Evolutionary conservation across 352 stramenopile genomes (phyloP).

Genomic region (Hyaloperonospora arabidopsidis): DNA sequence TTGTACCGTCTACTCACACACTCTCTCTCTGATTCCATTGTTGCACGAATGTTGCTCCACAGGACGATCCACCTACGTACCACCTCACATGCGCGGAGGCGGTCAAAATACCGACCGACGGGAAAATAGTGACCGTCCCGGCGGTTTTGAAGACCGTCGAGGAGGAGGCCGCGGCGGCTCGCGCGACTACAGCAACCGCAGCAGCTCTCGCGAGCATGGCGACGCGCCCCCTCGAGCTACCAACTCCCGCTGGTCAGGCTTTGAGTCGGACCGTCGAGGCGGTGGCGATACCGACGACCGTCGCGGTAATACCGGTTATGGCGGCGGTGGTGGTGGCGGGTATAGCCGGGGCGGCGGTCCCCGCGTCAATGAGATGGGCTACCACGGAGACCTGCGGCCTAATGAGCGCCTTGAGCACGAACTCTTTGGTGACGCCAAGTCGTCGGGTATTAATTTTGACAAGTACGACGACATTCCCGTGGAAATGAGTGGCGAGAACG

Average conservation of each 20-base stretch:
- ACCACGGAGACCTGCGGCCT: conserved; percentile 90
- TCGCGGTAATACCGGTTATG: conserved; percentile 6
- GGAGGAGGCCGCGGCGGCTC: conserved; percentile 28
- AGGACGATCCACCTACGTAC: conserved; percentile 74
- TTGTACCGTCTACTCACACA: too few relatives aligned
- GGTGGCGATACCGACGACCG: conserved; percentile 28
- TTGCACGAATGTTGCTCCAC: conserved; percentile 7
- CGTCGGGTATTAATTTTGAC: conserved; percentile 98
- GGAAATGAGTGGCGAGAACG: conserved; percentile 90
- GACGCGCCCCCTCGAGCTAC: conserved; percentile 23
- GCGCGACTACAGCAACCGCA: conserved; percentile 23
- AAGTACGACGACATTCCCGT: conserved; percentile 98
- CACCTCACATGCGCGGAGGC: conserved; percentile 55
- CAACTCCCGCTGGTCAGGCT: conserved; percentile 50
- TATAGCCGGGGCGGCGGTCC: conserved; percentile 41
- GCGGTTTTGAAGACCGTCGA: conserved; percentile 19
- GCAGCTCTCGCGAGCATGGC: conserved; percentile 31
- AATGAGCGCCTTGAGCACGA: conserved; percentile 90
- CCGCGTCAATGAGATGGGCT: conserved; percentile 92
- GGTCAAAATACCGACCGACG: conserved; percentile 15
- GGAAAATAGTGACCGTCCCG: conserved; percentile 25
- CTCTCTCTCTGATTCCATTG: conserved; percentile 7
- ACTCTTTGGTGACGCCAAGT: conserved; percentile 89
- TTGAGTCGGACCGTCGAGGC: conserved; percentile 41
- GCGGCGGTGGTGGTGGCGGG: conserved; percentile 27